Conservation (phyloP, 495 filamentous ascomycete genomes). For the Tricharina praecox region DNA sequence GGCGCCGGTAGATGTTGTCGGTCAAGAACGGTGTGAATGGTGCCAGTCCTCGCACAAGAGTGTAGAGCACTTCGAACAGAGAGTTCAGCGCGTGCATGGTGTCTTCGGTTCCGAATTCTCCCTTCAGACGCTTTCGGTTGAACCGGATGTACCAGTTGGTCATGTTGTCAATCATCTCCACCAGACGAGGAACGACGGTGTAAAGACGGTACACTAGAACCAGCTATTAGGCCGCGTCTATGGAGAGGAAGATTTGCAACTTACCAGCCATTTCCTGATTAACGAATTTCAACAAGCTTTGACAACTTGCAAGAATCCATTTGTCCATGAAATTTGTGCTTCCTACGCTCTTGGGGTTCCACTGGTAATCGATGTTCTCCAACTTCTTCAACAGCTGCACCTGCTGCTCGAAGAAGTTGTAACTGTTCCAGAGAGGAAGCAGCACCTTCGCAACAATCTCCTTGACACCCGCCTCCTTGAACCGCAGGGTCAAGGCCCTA, state of each 20-base stretch:
- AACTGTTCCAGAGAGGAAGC: slow-evolving; percentile 90
- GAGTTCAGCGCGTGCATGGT: slow-evolving; percentile 85
- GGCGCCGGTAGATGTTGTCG: slow-evolving; percentile 76
- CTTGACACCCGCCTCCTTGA: slow-evolving; percentile 87
- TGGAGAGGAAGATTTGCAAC: slow-evolving; percentile 9
- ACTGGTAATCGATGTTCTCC: slow-evolving; percentile 57
- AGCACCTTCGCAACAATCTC: slow-evolving; percentile 91
- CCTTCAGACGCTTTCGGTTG: slow-evolving; percentile 90
- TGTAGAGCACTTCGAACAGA: slow-evolving; percentile 92
- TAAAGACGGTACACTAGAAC: slow-evolving; percentile 58
- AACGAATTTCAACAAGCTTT: slow-evolving; percentile 80
- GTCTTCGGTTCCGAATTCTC: slow-evolving; percentile 73
- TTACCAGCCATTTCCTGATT: slow-evolving; percentile 82
- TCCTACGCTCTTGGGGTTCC: slow-evolving; percentile 56
- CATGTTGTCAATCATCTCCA: slow-evolving; percentile 80
- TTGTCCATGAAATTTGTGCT: slow-evolving; percentile 93
- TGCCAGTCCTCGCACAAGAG: slow-evolving; percentile 66
- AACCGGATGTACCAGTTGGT: slow-evolving; percentile 99
- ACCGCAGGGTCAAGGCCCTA: slow-evolving; percentile 73
- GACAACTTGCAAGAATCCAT: slow-evolving; percentile 88
- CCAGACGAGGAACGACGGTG: slow-evolving; percentile 79
- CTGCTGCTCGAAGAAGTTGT: slow-evolving; percentile 96
- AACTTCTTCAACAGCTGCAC: slow-evolving; percentile 84
- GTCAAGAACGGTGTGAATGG: slow-evolving; percentile 94
- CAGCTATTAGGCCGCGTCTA: neutral